Base-by-base conservation (phyloP, 1,284 basidiomycete species). In the Ustilago trichophora region DNA sequence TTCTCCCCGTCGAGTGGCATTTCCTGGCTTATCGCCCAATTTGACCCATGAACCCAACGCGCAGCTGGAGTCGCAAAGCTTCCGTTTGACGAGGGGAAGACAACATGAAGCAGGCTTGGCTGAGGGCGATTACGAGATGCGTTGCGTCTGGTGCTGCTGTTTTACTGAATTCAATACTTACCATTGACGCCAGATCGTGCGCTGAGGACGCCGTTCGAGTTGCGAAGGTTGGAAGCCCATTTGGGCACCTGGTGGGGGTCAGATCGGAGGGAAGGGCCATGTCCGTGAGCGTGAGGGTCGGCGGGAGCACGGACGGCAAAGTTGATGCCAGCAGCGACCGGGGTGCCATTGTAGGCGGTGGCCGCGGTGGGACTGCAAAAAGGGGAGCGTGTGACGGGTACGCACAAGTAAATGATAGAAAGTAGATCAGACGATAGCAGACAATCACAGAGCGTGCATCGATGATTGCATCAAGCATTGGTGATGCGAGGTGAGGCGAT, bases 301-400 rank as follows among this genome's bases (percentile, higher is more conserved):
- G 54, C 69, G 31, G 73, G 73, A 41, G 75, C 75, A 21, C 75
- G 73, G 12, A 47, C 75, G 50, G 59, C 53, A 43, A 72, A 57
- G 75, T 75, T 77, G 65, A 71, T 66, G 58, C 57, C 60, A 53
- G 56, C 49, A 54, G 70, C 70, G 33, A 72, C 45, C 42, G 73
- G 73, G 24, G 60, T 68, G 38, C 73, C 73, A 65, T 63, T 66
- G 59, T 53, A 59, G 37, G 70, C 59, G 32, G 70, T 65, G 41
- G 66, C 60, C 35, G 70, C 63, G 44, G 73, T 72, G 26, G 73
- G 73, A 33, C 72, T 75, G 57, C 43, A 49, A 33, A n/a, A n/a
- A n/a, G n/a, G 26, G n/a, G 19, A 22, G 49, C 49, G 25, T 26
- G 19, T 38, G 45, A 48, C 45, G 49, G 26, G 40, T 58, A 59